phyloP scores from a whole-genome alignment of 805 yeast genomes.

The Lipomyces spencermartinsiae region DNA sequence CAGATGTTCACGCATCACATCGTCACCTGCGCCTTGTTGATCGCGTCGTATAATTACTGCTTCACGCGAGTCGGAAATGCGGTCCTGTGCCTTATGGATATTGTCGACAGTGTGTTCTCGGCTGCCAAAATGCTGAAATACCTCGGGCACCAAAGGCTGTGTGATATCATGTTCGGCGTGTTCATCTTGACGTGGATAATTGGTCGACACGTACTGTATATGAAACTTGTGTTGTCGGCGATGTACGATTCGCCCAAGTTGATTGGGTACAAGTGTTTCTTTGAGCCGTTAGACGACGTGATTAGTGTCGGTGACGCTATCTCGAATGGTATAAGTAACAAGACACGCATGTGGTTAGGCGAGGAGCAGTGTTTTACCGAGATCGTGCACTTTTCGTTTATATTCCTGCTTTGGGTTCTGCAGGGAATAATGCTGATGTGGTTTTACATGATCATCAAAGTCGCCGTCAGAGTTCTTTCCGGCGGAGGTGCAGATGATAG shows the following conservation, averaged over 20 bases:
- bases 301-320: constrained; percentile 22
- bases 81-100: constrained; percentile 80
- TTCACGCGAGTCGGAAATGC: constrained; percentile 80
- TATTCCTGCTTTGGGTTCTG: constrained; percentile 64
- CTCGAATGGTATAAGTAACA: constrained; percentile 11
- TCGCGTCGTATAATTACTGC: constrained; percentile 75
- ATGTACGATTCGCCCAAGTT: constrained; percentile 53
- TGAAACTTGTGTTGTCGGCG: constrained; percentile 68
- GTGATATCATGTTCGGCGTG: constrained; percentile 72
- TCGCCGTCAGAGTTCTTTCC: constrained; percentile 68
- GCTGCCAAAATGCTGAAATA: constrained; percentile 80
- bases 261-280: constrained; percentile 45
- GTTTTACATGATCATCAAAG: constrained; percentile 75
- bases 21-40: constrained; percentile 69
- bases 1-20: constrained; percentile 93
- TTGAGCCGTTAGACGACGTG: constrained; percentile 29
- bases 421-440: constrained; percentile 72
- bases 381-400: constrained; percentile 51
- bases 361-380: constrained; percentile 47
- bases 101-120: constrained; percentile 74
- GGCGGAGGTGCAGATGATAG: constrained; percentile 86
- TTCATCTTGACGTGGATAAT: constrained; percentile 74
- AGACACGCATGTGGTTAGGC: constrained; percentile 16
- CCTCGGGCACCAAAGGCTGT: constrained; percentile 61
- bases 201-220: constrained; percentile 75